phyloP scores from a whole-genome alignment of 352 stramenopile genomes.

The Pythium graminicola region DNA sequence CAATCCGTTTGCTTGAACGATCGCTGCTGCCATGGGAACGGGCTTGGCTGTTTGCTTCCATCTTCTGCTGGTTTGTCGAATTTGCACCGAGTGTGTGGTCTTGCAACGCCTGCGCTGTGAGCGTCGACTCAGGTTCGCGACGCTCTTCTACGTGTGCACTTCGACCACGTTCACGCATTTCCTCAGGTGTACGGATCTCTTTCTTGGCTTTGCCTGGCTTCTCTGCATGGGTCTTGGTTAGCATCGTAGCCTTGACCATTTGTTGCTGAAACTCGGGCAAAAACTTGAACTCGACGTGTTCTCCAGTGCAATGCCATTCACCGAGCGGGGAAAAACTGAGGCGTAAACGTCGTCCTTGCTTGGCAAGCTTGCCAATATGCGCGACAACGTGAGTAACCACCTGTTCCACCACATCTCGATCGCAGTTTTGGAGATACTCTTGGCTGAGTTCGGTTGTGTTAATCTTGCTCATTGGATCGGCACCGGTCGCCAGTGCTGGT shows the following conservation, averaged over 20 bases:
- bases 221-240: not conserved
- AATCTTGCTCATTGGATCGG: constrained; percentile 21
- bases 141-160: not conserved
- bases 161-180: constrained; percentile 2
- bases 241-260: constrained; percentile 8
- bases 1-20: constrained; percentile 3
- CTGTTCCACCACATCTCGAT: constrained; percentile 30
- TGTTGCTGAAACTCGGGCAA: constrained; percentile 30
- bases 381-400: constrained; percentile 39
- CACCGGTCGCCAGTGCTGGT: constrained; percentile 19
- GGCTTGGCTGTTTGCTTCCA: not conserved
- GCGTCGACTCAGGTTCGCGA: not conserved
- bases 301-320: constrained; percentile 41
- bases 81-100: constrained; percentile 5
- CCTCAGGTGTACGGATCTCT: constrained; percentile 2
- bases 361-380: constrained; percentile 33
- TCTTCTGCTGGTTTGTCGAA: not conserved
- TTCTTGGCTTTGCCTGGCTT: constrained; percentile 4
- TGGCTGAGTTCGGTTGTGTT: constrained; percentile 24
- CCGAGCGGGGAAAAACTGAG: constrained; percentile 40
- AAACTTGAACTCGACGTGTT: constrained; percentile 35
- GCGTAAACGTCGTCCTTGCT: constrained; percentile 31
- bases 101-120: constrained; percentile 1
- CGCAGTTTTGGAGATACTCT: constrained; percentile 36
- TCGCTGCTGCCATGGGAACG: not conserved